Evolutionary conservation across 2,329 filamentous ascomycete genomes (phyloP).

Genomic region (Coniochaeta prunicola): DNA sequence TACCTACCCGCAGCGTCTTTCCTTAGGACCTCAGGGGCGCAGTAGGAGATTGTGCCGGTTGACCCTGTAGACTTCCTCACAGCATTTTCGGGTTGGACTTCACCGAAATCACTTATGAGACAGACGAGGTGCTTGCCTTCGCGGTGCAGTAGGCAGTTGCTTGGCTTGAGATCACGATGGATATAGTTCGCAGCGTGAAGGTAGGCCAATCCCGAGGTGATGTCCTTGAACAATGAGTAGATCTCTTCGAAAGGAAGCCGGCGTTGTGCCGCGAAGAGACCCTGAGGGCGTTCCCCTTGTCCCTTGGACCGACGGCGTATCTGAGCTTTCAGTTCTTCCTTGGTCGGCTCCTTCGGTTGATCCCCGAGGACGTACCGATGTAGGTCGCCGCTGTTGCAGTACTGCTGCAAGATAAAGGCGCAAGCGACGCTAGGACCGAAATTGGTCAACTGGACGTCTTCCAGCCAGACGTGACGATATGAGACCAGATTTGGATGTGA

Average conservation of each 20-base stretch:
- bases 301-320: conserved; percentile 70
- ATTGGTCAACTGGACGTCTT: conserved; percentile 73
- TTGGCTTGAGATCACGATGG: conserved; percentile 91
- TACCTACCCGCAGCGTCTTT: conserved; percentile 62
- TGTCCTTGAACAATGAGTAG: conserved; percentile 92
- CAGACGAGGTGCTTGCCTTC: conserved; percentile 67
- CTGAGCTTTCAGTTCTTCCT: conserved; percentile 82
- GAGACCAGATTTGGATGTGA: conserved; percentile 94
- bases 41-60: conserved; percentile 96
- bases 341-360: conserved; percentile 55
- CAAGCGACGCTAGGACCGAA: conserved; percentile 92
- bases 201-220: conserved; percentile 85
- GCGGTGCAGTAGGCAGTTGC: conserved; percentile 83
- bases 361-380: conserved; percentile 78
- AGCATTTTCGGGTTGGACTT: conserved; percentile 80
- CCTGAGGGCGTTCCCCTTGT: conserved; percentile 54
- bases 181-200: conserved; percentile 90
- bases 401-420: conserved; percentile 95
- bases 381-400: conserved; percentile 90
- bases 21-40: conserved; percentile 85
- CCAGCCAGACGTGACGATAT: conserved; percentile 95
- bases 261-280: conserved; percentile 33
- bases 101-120: conserved; percentile 94
- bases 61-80: conserved; percentile 84
- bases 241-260: conserved; percentile 76